Evolutionary conservation across 495 filamentous ascomycete genomes (phyloP), one percentile per base, ranked within the genome.

Genomic region (Ascodesmis nigricans): DNA sequence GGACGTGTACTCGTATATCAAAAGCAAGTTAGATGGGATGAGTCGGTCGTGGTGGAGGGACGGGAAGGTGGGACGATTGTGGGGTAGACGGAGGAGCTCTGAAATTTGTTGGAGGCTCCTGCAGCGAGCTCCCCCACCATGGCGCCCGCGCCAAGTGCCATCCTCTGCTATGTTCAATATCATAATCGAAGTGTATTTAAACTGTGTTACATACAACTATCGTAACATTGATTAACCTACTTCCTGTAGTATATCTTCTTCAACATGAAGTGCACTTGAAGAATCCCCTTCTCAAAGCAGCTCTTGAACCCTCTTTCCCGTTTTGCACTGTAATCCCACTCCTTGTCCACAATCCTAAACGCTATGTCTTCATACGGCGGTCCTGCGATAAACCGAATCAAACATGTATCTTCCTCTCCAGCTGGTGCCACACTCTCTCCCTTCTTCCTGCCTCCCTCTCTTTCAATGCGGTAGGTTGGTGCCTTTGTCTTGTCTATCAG

Each of bases 321-420:
- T 57, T 93, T 93, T 0, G 87, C 82, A 56, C 78, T 84, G 52
- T 91, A 95, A 55, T 99, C 87, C 87, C 87, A 99, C 58, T 99
- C 90, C 43, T 87, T 82, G 52, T 99, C 87, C 29, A 99, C 90
- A 46, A 99, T 93, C 21, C 87, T 70, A 44, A 99, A 99, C 5
- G 83, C 90, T 40, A 99, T 70, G 52, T 99, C 87, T 46, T 95
- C 82, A 49, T 99, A 99, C 5, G 87, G 87, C 1, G 84, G 78
- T 3, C 87, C 90, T 23, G 84, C 82, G 52, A 91, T 76, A 53
- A 99, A 99, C 11, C 84, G 69, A 44, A 99, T 93, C 39, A 95
- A 57, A 53, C 87, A 99, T 0, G 84, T 95, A 52, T 99, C 87
- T 53, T 95, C 84, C 50, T 95, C 81, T 3, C 87, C 87, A n/a